These are phyloP conservation scores for Saccharomyces hybrid DNA, from an alignment of 1,139 yeast genomes.

Conservation along the genomic window DNA sequence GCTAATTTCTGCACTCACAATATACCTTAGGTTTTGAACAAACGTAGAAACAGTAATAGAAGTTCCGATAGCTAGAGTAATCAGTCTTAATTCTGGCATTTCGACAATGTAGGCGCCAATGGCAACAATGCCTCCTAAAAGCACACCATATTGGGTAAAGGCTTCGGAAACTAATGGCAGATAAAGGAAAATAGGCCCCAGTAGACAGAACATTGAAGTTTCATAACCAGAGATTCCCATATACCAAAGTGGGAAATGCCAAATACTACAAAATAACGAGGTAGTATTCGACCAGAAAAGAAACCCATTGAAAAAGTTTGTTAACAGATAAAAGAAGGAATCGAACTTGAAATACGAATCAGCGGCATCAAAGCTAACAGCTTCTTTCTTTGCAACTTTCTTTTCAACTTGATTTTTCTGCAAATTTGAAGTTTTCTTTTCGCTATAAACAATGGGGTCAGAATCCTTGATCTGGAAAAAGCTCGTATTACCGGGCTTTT, in stretches of 20 bases:
- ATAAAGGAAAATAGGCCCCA: conserved; percentile 51
- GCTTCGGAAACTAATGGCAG: conserved; percentile 51
- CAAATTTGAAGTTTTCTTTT: conserved; percentile 4
- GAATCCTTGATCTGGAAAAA: conserved; percentile 11
- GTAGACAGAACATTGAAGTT: conserved; percentile 51
- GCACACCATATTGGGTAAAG: conserved; percentile 43
- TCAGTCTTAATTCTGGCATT: conserved; percentile 62
- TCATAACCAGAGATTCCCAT: conserved; percentile 97
- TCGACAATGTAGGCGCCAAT: conserved; percentile 65
- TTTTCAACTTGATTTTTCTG: background rate
- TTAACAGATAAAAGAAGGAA: conserved; percentile 38
- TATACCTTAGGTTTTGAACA: conserved; percentile 48
- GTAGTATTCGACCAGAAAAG: conserved; percentile 81
- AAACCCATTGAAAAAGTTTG: conserved; percentile 51
- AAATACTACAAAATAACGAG: conserved; percentile 73
- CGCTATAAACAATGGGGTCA: background rate
- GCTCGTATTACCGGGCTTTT: conserved; percentile 10
- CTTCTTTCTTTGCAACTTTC: conserved; percentile 10
- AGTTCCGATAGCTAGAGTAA: conserved; percentile 59
- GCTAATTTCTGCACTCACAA: conserved; percentile 33
- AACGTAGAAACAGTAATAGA: conserved; percentile 57
- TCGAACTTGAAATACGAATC: conserved; percentile 15
- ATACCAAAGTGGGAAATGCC: conserved; percentile 97
- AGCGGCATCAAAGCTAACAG: conserved; percentile 6
- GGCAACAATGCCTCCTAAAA: conserved; percentile 57